Percentiles rank a stretch among this genome's conserved stretches.
Conservation (phyloP, 208 protist species). For the Leishmania braziliensis region DNA sequence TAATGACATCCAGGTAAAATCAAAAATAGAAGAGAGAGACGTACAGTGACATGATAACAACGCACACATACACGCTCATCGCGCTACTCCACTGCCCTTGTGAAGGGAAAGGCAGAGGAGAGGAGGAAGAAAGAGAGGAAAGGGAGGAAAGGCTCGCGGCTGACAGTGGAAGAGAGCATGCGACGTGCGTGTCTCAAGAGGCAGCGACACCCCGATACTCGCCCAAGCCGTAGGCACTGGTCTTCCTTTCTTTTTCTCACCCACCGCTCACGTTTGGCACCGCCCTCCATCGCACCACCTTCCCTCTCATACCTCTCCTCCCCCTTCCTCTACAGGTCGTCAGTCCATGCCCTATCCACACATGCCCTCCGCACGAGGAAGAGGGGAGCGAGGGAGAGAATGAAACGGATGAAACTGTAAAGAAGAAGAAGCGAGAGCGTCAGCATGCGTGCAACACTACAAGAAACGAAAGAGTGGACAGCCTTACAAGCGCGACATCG, state of each 20-base stretch:
- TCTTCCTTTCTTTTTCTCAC: not conserved
- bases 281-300: not conserved
- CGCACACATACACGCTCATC: not conserved
- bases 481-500: not conserved
- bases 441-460: not conserved
- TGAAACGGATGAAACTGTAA: not conserved
- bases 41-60: not conserved
- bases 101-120: not conserved
- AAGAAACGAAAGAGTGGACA: not conserved
- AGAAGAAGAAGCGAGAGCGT: constrained; percentile 15
- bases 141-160: not conserved
- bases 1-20: not conserved
- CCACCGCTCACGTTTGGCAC: not conserved
- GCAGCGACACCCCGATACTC: not conserved
- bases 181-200: not conserved
- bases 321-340: not conserved
- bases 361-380: not conserved
- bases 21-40: constrained; percentile 5
- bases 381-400: not conserved
- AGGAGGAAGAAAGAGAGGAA: constrained; percentile 1
- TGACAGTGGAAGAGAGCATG: not conserved
- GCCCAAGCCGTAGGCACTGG: not conserved
- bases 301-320: not conserved
- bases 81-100: not conserved
- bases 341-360: not conserved